A percentile compares a stretch with the other conserved stretches of the same genome.
phyloP scores from a whole-genome alignment of 805 yeast species.

The Candida quercuum region DNA sequence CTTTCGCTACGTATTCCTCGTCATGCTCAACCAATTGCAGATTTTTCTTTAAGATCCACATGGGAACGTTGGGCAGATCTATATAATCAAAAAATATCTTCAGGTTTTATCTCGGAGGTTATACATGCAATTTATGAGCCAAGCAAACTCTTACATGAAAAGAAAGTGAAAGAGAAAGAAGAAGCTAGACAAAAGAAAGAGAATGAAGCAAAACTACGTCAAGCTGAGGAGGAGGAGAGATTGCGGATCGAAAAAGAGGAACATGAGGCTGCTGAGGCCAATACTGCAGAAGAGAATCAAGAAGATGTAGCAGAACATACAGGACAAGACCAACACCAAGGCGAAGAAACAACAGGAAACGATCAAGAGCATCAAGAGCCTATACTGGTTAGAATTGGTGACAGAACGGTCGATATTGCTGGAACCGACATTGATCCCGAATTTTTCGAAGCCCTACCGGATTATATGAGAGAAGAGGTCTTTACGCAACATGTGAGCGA shows the following conservation, averaged over 20 bases:
- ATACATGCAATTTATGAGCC: slow-evolving; percentile 43
- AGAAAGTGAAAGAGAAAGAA: slow-evolving; percentile 22
- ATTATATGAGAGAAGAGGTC: slow-evolving; percentile 89
- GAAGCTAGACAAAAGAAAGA: slow-evolving; percentile 25
- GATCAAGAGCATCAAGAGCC: slow-evolving; percentile 38
- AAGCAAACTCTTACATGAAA: slow-evolving; percentile 36
- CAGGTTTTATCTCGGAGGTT: slow-evolving; percentile 36
- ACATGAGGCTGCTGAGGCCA: slow-evolving; percentile 10
- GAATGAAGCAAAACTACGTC: slow-evolving; percentile 20
- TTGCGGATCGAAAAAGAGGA: slow-evolving; percentile 22
- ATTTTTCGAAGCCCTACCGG: slow-evolving; percentile 84
- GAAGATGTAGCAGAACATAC: too few species aligned
- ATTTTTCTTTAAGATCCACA: slow-evolving; percentile 36
- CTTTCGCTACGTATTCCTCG: neutral
- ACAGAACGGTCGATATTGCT: slow-evolving; percentile 73
- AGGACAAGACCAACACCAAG: too few species aligned
- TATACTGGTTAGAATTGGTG: slow-evolving; percentile 68
- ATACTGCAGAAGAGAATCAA: slow-evolving; percentile 4
- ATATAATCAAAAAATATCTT: slow-evolving; percentile 35
- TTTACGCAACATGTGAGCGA: slow-evolving; percentile 80
- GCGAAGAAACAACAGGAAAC: too few species aligned
- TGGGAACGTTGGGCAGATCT: slow-evolving; percentile 68
- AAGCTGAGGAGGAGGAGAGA: slow-evolving; percentile 24
- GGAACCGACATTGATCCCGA: slow-evolving; percentile 92
- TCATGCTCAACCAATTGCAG: slow-evolving; percentile 1